Evolutionary conservation across 169 alveolate species (phyloP).

Genomic region (Perkinsus marinus): DNA sequence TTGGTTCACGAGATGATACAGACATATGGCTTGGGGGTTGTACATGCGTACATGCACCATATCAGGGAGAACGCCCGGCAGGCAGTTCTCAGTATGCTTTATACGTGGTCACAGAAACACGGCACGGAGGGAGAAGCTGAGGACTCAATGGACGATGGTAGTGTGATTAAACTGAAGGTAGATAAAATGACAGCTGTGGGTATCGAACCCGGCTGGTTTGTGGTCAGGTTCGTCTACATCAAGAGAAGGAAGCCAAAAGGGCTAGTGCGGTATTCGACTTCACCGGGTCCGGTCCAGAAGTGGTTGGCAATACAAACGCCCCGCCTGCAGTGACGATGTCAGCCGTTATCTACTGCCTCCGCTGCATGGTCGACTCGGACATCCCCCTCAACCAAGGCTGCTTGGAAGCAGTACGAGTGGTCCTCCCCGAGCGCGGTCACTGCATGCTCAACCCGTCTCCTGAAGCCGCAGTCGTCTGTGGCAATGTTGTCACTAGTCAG

Average conservation of each 20-base stretch:
- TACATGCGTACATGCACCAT: slow-evolving; percentile 46
- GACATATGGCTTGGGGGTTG: slow-evolving; percentile 37
- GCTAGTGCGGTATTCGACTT: slow-evolving; percentile 26
- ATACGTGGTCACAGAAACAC: slow-evolving; percentile 16
- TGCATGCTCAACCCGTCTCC: slow-evolving; percentile 46
- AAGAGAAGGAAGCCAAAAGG: not conserved
- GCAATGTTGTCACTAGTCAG: slow-evolving; percentile 53
- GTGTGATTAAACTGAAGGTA: slow-evolving; percentile 32
- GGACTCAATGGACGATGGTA: slow-evolving; percentile 69
- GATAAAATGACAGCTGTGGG: not conserved
- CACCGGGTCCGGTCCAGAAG: slow-evolving; percentile 46
- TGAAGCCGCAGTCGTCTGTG: slow-evolving; percentile 52
- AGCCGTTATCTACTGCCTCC: slow-evolving; percentile 61
- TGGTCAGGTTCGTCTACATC: not conserved
- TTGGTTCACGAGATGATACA: slow-evolving; percentile 32
- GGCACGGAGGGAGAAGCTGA: slow-evolving; percentile 23
- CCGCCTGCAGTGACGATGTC: slow-evolving; percentile 54
- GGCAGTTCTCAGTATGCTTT: slow-evolving; percentile 42
- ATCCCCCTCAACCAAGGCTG: slow-evolving; percentile 71
- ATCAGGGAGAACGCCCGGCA: slow-evolving; percentile 44
- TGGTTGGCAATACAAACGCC: slow-evolving; percentile 47
- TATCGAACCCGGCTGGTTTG: slow-evolving; percentile 17
- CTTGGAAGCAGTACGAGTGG: slow-evolving; percentile 47
- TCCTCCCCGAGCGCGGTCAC: slow-evolving; percentile 32
- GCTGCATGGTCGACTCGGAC: slow-evolving; percentile 53